These are phyloP conservation scores for Arthrobotrys musiformis DNA, from an alignment of 2,329 filamentous ascomycete species.

Conservation along the genomic window DNA sequence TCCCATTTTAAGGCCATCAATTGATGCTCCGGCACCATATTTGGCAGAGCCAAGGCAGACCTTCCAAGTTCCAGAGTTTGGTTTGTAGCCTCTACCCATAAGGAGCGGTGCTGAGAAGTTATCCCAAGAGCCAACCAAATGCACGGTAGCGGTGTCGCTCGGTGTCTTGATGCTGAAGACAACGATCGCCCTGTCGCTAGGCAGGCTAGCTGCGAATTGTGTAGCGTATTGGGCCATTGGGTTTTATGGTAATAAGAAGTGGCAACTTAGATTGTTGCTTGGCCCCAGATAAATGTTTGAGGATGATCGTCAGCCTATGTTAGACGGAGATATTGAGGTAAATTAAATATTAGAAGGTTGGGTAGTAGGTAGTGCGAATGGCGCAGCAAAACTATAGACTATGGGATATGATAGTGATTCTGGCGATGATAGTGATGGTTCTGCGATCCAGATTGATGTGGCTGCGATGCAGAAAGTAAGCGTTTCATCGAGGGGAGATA, in stretches of 20 bases:
- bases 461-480: slow-evolving; percentile 10
- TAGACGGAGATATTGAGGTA: not conserved
- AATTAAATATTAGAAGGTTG: not conserved
- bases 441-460: not conserved
- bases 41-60: slow-evolving; percentile 39
- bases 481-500: slow-evolving; percentile 28
- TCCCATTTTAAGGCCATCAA: slow-evolving; percentile 58
- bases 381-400: not conserved
- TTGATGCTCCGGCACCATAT: slow-evolving; percentile 55
- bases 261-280: not conserved
- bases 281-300: not conserved
- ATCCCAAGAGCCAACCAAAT: slow-evolving; percentile 59
- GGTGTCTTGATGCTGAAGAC: slow-evolving; percentile 41
- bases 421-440: not conserved
- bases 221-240: slow-evolving; percentile 32
- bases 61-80: slow-evolving; percentile 58
- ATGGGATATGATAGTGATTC: not conserved
- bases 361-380: not conserved
- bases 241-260: not conserved
- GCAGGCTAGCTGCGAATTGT: slow-evolving; percentile 4
- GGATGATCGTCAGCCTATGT: not conserved
- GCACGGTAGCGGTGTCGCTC: slow-evolving; percentile 53
- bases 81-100: slow-evolving; percentile 57
- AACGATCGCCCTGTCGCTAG: slow-evolving; percentile 34
- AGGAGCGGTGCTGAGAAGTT: slow-evolving; percentile 56